Evolutionary conservation across 2,329 filamentous ascomycete genomes (phyloP).

Genomic region (Zarea fungicola): DNA sequence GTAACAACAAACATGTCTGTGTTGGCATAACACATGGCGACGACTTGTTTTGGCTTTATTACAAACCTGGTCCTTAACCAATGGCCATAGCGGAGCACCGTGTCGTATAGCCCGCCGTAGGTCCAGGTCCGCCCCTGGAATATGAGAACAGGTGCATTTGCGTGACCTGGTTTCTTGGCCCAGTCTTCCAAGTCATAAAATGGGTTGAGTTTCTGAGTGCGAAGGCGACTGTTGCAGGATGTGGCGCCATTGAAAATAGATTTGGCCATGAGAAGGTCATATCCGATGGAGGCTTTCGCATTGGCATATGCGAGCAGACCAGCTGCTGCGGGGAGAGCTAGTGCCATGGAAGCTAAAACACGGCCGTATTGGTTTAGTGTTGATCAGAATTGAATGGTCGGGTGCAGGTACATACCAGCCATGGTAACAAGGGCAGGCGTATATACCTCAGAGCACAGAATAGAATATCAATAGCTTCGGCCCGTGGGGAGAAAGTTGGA

Average conservation of each 20-base stretch:
- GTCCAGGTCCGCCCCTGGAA: constrained; percentile 66
- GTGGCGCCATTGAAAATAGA: too few relatives aligned
- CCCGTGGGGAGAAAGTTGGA: too few relatives aligned
- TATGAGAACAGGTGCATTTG: constrained; percentile 55
- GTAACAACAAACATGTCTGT: constrained; percentile 72
- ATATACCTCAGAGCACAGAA: too few relatives aligned
- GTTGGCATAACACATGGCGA: constrained; percentile 78
- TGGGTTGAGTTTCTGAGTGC: neutral
- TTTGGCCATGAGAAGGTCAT: neutral
- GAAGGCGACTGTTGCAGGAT: too few relatives aligned
- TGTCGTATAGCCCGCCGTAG: constrained; percentile 68
- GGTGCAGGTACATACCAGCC: too few relatives aligned
- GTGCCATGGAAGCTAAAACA: neutral
- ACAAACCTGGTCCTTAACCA: constrained; percentile 64
- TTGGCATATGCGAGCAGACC: constrained; percentile 5
- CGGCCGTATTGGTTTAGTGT: too few relatives aligned
- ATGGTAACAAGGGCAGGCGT: too few relatives aligned
- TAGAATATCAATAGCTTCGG: too few relatives aligned
- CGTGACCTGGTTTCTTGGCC: constrained; percentile 15
- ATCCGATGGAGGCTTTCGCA: neutral
- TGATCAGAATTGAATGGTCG: constrained; percentile 9
- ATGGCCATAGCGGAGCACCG: constrained; percentile 63
- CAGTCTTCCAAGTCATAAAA: constrained; percentile 1
- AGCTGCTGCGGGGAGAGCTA: neutral
- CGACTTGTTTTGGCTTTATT: constrained; percentile 66